phyloP scores from a whole-genome alignment of 2,329 filamentous ascomycete species.

The Neofusicoccum cordaticola region DNA sequence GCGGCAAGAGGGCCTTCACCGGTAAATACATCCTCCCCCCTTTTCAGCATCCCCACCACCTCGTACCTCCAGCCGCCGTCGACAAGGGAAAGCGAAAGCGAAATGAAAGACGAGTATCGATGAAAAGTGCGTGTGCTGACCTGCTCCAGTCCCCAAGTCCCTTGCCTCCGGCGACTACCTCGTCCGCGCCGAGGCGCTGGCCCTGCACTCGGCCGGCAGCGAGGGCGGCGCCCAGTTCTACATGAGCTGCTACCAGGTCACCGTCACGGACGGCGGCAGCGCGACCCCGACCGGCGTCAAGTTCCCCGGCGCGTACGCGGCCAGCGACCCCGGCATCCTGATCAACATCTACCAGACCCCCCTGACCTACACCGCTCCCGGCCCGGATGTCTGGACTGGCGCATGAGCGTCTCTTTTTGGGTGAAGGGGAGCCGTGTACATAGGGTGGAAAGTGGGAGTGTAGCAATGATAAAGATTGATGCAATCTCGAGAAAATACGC shows the following conservation, averaged over 20 bases:
- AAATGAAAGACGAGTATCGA: background rate
- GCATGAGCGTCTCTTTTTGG: background rate
- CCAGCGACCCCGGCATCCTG: slow-evolving; percentile 39
- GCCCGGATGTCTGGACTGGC: slow-evolving; percentile 40
- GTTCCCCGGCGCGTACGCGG: slow-evolving; percentile 44
- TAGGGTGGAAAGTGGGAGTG: background rate
- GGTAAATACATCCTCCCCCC: slow-evolving; percentile 30
- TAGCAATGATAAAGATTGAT: background rate
- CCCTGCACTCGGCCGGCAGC: slow-evolving; percentile 41
- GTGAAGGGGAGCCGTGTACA: too few species aligned
- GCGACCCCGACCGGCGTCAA: slow-evolving; percentile 42
- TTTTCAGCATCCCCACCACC: background rate
- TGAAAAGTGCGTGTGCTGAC: background rate
- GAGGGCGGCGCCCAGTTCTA: slow-evolving; percentile 44
- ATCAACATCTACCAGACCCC: slow-evolving; percentile 42
- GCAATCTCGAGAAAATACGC: background rate
- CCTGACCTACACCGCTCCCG: slow-evolving; percentile 42
- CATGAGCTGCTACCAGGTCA: slow-evolving; percentile 43
- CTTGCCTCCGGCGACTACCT: slow-evolving; percentile 44
- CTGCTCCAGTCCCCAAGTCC: slow-evolving; percentile 39
- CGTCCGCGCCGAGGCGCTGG: slow-evolving; percentile 45
- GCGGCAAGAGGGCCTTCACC: slow-evolving; percentile 42
- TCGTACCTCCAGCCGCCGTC: background rate
- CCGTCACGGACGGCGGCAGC: slow-evolving; percentile 34
- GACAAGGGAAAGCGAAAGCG: slow-evolving; percentile 19